These are phyloP conservation scores for Oryza nivara DNA, from an alignment of 176 grass and related monocot species.

Conservation along the genomic window DNA sequence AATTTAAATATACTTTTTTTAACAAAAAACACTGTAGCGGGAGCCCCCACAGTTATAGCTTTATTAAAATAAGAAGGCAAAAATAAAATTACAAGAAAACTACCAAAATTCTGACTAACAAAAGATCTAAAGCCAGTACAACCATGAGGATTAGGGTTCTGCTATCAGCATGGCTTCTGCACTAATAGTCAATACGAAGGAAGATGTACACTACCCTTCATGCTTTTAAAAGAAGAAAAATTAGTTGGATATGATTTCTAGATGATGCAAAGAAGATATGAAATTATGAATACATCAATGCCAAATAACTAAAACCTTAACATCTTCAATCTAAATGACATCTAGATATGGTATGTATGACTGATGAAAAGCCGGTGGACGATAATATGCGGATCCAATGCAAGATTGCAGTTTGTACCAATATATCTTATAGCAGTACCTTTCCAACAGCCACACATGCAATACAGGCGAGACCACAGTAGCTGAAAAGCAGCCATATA, in stretches of 20 bases:
- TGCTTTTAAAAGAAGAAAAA: not conserved
- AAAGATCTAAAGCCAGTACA: not conserved
- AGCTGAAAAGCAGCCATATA: constrained; percentile 98
- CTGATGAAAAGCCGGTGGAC: not conserved
- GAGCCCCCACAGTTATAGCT: too few relatives aligned
- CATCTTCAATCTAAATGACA: constrained; percentile 10
- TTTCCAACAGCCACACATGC: constrained; percentile 88
- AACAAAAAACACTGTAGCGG: too few relatives aligned
- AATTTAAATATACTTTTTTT: constrained; percentile 1
- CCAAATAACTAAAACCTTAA: not conserved
- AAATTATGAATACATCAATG: not conserved
- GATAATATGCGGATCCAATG: not conserved
- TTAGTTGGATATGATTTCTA: constrained; percentile 40
- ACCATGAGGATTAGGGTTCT: constrained; percentile 10
- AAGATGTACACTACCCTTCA: not conserved
- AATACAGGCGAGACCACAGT: constrained; percentile 87
- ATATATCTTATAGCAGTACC: constrained; percentile 42
- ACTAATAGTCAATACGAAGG: constrained; percentile 3
- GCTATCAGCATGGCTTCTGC: not conserved
- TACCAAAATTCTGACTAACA: not conserved
- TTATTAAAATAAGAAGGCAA: too few relatives aligned
- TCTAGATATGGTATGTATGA: not conserved
- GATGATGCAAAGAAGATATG: constrained; percentile 21
- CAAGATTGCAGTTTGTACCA: not conserved
- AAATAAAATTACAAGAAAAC: too few relatives aligned